Conservation (phyloP, 2,329 filamentous ascomycete genomes). For the Fusarium miscanthi region DNA sequence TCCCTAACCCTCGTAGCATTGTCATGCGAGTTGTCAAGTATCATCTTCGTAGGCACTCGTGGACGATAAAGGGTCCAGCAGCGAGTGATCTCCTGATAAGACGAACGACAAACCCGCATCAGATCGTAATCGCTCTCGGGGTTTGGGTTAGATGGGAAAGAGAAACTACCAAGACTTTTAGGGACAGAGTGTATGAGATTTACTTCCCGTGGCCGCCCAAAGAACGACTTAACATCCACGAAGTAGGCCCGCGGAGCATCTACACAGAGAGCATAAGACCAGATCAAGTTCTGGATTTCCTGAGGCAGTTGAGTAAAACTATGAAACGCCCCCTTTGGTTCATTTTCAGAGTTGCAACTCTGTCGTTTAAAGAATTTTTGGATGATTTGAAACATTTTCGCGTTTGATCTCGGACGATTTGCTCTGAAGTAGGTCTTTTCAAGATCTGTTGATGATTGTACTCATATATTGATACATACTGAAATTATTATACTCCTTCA, state of each 20-base stretch:
- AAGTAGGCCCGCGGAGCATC: not conserved
- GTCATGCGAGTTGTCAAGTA: not conserved
- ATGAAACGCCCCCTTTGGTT: not conserved
- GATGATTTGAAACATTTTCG: not conserved
- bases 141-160: not conserved
- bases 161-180: rapidly evolving
- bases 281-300: not conserved
- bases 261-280: not conserved
- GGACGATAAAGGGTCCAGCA: not conserved
- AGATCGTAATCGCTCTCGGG: not conserved
- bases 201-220: too few relatives aligned
- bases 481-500: too few relatives aligned
- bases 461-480: too few relatives aligned
- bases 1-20: not conserved
- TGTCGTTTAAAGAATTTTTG: not conserved
- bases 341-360: not conserved
- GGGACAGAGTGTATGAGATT: not conserved
- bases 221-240: not conserved
- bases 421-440: too few relatives aligned
- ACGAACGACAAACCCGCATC: not conserved
- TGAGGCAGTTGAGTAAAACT: rapidly evolving
- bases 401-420: too few relatives aligned
- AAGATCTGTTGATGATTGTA: too few relatives aligned
- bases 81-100: not conserved
- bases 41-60: not conserved